phyloP scores from a whole-genome alignment of 2,329 filamentous ascomycete genomes.

The Harringtonia aguacate region DNA sequence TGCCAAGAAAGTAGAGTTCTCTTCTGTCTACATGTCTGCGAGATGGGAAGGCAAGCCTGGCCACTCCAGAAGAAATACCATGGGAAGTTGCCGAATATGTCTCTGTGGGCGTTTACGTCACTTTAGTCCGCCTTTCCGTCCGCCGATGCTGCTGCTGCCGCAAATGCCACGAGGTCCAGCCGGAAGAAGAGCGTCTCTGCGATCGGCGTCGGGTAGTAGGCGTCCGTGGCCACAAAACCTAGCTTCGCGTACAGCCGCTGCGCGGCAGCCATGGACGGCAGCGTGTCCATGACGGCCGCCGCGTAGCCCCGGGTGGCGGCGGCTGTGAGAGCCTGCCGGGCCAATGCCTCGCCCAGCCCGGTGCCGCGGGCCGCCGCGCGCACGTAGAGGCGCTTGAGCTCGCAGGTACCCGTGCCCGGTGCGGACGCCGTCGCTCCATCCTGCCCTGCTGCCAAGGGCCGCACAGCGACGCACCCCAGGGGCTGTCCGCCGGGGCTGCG shows the following conservation, averaged over 20 bases:
- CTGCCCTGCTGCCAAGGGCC: not conserved
- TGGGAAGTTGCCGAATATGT: no score
- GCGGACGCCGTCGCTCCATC: not conserved
- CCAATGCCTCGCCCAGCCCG: constrained; percentile 7
- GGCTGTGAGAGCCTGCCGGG: not conserved
- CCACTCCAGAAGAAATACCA: no score
- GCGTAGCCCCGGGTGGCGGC: constrained; percentile 5
- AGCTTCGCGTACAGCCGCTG: constrained; percentile 32
- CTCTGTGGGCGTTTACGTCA: no score
- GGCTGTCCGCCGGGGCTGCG: not conserved
- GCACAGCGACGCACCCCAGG: constrained; percentile 7
- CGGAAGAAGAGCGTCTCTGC: constrained; percentile 6
- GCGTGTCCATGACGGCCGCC: constrained; percentile 10
- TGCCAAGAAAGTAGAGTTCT: no score
- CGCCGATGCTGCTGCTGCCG: no score
- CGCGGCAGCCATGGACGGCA: constrained; percentile 17
- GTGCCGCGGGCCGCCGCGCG: constrained; percentile 7
- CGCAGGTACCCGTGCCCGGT: constrained; percentile 2
- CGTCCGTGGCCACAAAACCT: constrained; percentile 24
- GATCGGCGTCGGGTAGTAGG: constrained; percentile 11
- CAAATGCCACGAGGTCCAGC: not conserved
- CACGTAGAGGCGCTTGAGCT: constrained; percentile 11
- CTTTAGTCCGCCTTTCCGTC: no score
- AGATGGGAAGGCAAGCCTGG: no score
- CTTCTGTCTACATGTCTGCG: no score